Conservation (phyloP, 148 eudicot species). For the Mesembryanthemum crystallinum region DNA sequence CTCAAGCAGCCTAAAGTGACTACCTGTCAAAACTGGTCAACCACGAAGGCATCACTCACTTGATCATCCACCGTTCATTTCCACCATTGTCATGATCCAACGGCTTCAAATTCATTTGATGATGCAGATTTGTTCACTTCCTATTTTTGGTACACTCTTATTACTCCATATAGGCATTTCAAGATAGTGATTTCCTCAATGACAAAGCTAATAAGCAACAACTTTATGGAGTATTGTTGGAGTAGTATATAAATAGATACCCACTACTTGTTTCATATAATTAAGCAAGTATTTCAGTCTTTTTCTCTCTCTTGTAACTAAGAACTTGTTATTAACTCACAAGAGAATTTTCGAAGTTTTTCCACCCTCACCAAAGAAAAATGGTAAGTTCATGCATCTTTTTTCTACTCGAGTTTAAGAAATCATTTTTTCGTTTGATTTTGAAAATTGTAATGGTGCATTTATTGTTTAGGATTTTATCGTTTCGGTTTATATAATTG, state of each 20-base stretch:
- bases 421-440: neutral
- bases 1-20: neutral
- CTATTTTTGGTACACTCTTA: neutral
- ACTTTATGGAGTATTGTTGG: neutral
- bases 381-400: too few relatives aligned
- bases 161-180: neutral
- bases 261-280: too few relatives aligned
- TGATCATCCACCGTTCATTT: conserved; percentile 20
- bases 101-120: conserved; percentile 1
- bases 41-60: conserved; percentile 4
- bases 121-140: neutral
- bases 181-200: neutral
- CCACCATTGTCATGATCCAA: conserved; percentile 2
- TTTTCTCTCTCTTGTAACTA: too few relatives aligned
- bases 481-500: too few relatives aligned
- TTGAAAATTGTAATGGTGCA: too few relatives aligned
- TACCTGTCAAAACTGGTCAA: neutral
- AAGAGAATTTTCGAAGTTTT: too few relatives aligned
- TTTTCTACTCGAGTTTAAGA: too few relatives aligned
- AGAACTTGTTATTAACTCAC: too few relatives aligned
- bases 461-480: too few relatives aligned
- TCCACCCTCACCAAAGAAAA: too few relatives aligned
- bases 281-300: too few relatives aligned
- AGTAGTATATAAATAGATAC: too few relatives aligned
- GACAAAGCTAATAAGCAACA: neutral